Conservation (phyloP, 2,329 filamentous ascomycete genomes). For the Hypoxylon sp. region DNA sequence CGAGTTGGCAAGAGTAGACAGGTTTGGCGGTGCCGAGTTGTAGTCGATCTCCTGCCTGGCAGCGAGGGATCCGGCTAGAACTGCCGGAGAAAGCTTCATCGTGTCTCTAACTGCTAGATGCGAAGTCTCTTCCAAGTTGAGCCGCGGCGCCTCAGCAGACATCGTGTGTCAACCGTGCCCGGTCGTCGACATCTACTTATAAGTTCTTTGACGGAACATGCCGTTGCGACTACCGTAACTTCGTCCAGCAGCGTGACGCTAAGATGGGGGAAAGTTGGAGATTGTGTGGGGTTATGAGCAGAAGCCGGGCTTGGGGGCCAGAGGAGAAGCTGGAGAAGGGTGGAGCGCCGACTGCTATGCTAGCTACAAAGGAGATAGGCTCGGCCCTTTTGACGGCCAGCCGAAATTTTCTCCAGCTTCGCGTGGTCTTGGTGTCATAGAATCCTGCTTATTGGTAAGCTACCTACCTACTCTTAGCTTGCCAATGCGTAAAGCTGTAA, state of each 20-base stretch:
- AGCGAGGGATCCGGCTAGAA: constrained; percentile 29
- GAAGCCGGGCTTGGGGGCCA: constrained; percentile 18
- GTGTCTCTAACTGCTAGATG: constrained; percentile 13
- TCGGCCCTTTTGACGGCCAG: constrained; percentile 25
- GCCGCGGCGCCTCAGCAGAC: not conserved
- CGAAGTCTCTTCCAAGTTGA: not conserved
- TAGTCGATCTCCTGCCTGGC: constrained; percentile 48
- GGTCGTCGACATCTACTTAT: constrained; percentile 14
- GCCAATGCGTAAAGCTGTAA: no score
- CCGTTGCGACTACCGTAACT: constrained; percentile 5
- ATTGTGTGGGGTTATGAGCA: constrained; percentile 32
- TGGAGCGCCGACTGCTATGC: constrained; percentile 6
- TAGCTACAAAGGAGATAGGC: constrained; percentile 27
- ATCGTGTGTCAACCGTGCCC: not conserved
- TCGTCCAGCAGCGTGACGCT: constrained; percentile 19
- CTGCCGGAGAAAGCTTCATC: constrained; percentile 39
- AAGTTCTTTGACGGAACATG: constrained; percentile 11
- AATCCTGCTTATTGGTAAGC: constrained; percentile 2
- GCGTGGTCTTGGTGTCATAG: constrained; percentile 8
- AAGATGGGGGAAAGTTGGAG: constrained; percentile 25
- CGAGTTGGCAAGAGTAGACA: constrained; percentile 54
- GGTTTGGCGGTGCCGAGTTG: constrained; percentile 54
- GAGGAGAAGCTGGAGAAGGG: constrained; percentile 26
- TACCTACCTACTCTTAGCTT: no score
- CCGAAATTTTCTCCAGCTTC: not conserved